These are phyloP conservation scores for Tylopilus intermedius DNA, from an alignment of 768 basidiomycete genomes.

Conservation along the genomic window DNA sequence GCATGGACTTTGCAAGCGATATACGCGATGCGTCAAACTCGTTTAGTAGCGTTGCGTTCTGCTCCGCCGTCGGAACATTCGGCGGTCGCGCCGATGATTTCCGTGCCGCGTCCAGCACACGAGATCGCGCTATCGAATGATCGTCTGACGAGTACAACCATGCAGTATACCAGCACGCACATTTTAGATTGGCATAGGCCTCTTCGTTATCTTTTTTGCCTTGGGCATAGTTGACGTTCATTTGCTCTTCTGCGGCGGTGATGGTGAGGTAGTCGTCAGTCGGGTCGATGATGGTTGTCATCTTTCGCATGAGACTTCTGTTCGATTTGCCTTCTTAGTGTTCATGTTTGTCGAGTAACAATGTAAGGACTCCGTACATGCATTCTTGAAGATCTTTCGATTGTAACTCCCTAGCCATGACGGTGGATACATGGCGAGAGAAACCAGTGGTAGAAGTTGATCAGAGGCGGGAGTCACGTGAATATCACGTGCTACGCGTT, in stretches of 20 bases:
- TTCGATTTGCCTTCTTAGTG: constrained; percentile 4
- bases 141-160: not conserved
- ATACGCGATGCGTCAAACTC: constrained; percentile 59
- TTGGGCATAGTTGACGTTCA: constrained; percentile 50
- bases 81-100: constrained; percentile 65
- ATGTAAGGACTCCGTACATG: constrained; percentile 20
- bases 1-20: constrained; percentile 68
- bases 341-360: not conserved
- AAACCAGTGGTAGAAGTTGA: not conserved
- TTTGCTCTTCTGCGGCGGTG: constrained; percentile 66
- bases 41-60: constrained; percentile 57
- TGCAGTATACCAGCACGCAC: constrained; percentile 29
- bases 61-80: constrained; percentile 62
- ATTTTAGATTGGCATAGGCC: constrained; percentile 59
- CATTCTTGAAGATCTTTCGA: constrained; percentile 33
- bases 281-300: constrained; percentile 70
- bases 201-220: constrained; percentile 68
- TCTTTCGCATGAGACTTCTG: constrained; percentile 65
- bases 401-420: constrained; percentile 28
- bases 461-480: constrained; percentile 1
- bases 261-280: constrained; percentile 77
- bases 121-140: constrained; percentile 49
- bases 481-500: constrained; percentile 18
- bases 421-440: not conserved
- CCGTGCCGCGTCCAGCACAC: constrained; percentile 63